These are phyloP conservation scores for Pseudoneurospora amorphoporcata DNA, from an alignment of 495 filamentous ascomycete genomes.

Conservation along the genomic window DNA sequence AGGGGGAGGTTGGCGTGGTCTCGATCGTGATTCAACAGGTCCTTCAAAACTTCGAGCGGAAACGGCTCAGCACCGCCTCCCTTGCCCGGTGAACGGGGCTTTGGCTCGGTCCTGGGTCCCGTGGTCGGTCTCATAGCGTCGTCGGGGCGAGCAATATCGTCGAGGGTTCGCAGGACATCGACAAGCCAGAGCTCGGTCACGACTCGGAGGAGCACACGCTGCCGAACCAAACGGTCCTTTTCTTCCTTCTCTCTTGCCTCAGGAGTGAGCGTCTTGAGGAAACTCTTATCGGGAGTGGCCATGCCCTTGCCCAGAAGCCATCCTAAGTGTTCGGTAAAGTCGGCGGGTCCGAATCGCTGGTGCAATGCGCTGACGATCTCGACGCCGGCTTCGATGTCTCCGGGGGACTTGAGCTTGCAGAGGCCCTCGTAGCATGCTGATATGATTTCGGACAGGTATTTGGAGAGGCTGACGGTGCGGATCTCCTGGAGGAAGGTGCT, in stretches of 20 bases:
- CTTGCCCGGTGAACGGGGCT: conserved; percentile 39
- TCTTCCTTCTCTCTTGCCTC: conserved; percentile 92
- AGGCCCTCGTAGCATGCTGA: conserved; percentile 97
- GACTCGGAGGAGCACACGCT: conserved; percentile 76
- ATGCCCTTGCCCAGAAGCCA: conserved; percentile 90
- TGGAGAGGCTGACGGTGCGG: conserved; percentile 84
- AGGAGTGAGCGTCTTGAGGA: conserved; percentile 64
- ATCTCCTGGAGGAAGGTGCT: conserved; percentile 85
- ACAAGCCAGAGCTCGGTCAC: conserved; percentile 97
- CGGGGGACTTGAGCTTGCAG: conserved; percentile 78
- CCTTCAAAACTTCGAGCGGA: conserved; percentile 91
- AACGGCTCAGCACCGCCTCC: conserved; percentile 69
- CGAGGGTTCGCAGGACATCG: conserved; percentile 72
- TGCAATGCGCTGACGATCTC: conserved; percentile 92
- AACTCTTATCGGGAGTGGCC: conserved; percentile 80
- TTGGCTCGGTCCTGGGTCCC: conserved; percentile 43
- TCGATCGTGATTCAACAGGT: conserved; percentile 83
- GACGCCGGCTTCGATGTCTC: conserved; percentile 82
- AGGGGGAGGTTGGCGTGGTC: conserved; percentile 88
- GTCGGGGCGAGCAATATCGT: conserved; percentile 80
- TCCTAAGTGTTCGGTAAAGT: conserved; percentile 85
- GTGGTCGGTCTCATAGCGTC: conserved; percentile 55
- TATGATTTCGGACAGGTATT: conserved; percentile 95
- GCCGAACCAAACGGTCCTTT: conserved; percentile 79
- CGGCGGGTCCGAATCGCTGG: conserved; percentile 82